Evolutionary conservation across 2,329 filamentous ascomycete species (phyloP).

Genomic region (Venturia asperata): DNA sequence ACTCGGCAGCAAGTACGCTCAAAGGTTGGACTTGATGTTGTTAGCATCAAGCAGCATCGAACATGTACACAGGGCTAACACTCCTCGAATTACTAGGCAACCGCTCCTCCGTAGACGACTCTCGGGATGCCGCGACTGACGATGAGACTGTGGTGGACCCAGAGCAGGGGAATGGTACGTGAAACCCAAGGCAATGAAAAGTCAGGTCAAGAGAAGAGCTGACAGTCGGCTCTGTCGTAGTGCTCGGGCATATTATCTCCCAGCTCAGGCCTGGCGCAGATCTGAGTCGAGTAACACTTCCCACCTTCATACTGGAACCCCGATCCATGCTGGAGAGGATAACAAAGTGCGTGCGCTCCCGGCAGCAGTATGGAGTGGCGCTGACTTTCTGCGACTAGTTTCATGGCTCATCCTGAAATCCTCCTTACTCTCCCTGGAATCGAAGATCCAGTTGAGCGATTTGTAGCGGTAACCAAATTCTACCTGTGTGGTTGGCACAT

Average conservation of each 20-base stretch:
- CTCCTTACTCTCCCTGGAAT: conserved; percentile 80
- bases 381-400: conserved; percentile 49
- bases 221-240: conserved; percentile 40
- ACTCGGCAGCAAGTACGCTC: conserved; percentile 38
- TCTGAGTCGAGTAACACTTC: conserved; percentile 85
- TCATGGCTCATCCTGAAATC: conserved; percentile 98
- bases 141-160: conserved; percentile 80
- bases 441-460: conserved; percentile 82
- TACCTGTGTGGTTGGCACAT: conserved; percentile 99
- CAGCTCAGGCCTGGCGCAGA: conserved; percentile 94
- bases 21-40: conserved; percentile 11
- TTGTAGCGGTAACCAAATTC: conserved; percentile 94
- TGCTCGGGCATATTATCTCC: conserved; percentile 94
- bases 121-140: conserved; percentile 36
- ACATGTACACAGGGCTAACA: not conserved
- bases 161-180: conserved; percentile 87
- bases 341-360: conserved; percentile 66
- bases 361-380: conserved; percentile 20
- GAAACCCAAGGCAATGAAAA: not conserved
- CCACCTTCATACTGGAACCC: conserved; percentile 96
- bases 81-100: conserved; percentile 12
- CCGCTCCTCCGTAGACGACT: conserved; percentile 35
- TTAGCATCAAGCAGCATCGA: not conserved
- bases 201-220: not conserved
- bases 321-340: conserved; percentile 97